Percentiles rank a stretch among this genome's conserved stretches.
Conservation (phyloP, 2,329 filamentous ascomycete species). For the Aspergillus quadrilineatus region DNA sequence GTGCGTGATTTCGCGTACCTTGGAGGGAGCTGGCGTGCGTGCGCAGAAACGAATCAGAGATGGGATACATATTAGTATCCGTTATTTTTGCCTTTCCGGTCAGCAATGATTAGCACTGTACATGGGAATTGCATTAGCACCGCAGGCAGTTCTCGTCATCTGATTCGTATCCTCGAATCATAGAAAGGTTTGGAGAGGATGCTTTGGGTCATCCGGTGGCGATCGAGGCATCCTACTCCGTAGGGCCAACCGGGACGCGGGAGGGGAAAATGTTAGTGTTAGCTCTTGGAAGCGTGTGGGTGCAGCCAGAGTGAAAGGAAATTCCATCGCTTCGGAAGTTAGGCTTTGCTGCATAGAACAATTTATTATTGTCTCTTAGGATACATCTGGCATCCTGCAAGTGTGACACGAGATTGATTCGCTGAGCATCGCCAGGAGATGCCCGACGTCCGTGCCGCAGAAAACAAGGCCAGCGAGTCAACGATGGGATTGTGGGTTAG, state of each 20-base stretch:
- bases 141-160: constrained; percentile 24
- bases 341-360: neutral
- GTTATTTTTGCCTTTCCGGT: neutral
- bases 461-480: neutral
- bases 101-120: constrained; percentile 11
- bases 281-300: neutral
- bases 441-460: constrained; percentile 3
- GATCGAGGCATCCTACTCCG: constrained; percentile 6
- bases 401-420: neutral
- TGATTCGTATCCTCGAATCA: constrained; percentile 19
- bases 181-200: constrained; percentile 2
- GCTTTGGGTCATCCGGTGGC: constrained; percentile 8
- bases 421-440: neutral
- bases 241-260: constrained; percentile 13
- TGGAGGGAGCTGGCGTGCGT: neutral
- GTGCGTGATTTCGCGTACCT: constrained; percentile 8
- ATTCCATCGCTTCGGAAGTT: neutral
- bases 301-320: neutral
- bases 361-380: neutral
- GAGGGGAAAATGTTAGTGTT: neutral
- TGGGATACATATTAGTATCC: neutral
- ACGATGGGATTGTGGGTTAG: constrained; percentile 8
- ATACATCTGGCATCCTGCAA: neutral
- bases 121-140: constrained; percentile 22
- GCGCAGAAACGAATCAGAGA: constrained; percentile 4